Evolutionary conservation across 1,284 basidiomycete species (phyloP), one percentile per base, ranked within the genome.

Genomic region (Ganoderma sinense): DNA sequence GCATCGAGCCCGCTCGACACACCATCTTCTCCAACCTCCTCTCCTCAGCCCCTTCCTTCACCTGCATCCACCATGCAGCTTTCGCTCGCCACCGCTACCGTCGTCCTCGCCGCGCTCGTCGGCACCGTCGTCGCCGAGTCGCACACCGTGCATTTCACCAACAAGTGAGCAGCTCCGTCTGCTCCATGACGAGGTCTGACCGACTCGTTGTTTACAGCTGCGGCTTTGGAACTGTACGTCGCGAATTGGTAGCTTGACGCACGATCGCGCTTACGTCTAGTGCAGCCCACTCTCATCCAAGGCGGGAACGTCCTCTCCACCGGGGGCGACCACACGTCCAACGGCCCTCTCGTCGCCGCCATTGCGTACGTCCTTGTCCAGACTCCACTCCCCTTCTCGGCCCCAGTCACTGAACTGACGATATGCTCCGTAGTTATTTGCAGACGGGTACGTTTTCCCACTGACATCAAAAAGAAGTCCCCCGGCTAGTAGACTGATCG

Each of bases 111-210:
- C 65, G 64, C 79, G 53, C 67, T 77, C 55, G 73, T 75, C 65
- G 70, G 75, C 48, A 67, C 73, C 23, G 80, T 76, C 39, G 73
- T 72, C 14, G 80, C 81, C 7, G 82, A 84, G 69, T 66, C 76
- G 23, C 83, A 84, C 72, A 84, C 78, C 53, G 75, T 84, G 63
- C 71, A 74, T 20, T 83, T 83, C 56, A 66, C 77, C 40, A 84
- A 84, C 75, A 72, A 78, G 82, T 84, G 60, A 65, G 79, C 76
- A 16, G 31, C 33, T 36, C 33, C 6, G 33, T 29, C 14, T n/a
- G 60, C 23, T 76, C 33, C 76, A 76, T 62, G 75, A 36, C 33
- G 5, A 36, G 33, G 33, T 36, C 33, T 36, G 33, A 36, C 33
- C 33, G 33, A 36, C 10, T 5, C 33, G 6, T 43, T 51, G 60